Base-by-base conservation (phyloP, 2,329 filamentous ascomycete genomes). In the Penicillium sp. region DNA sequence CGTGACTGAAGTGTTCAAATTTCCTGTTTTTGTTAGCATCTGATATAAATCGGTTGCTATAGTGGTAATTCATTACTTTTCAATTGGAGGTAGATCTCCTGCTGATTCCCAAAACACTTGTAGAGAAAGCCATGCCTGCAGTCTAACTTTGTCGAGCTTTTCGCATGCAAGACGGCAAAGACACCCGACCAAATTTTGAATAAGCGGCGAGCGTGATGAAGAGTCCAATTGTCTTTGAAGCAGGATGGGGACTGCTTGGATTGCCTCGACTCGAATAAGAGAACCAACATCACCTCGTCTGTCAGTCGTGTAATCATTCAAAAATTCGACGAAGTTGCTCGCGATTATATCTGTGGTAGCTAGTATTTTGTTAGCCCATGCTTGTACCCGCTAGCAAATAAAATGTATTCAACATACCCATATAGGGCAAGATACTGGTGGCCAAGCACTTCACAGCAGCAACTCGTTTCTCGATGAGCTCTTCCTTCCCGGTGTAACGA, bases 301-400 rank as follows among this genome's bases (percentile, higher is more conserved):
- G 62, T 90, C 93, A 4, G 90, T 92, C 0, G 90, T 96, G 68
- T 97, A 97, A 70, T 99, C 92, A 62, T 93, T 88, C 29, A 99
- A 75, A 37, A 77, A 77, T 2, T 55, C 53, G 2, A 72, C 54
- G 24, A 78, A 62, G 50, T 70, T 65, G 8, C 60, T 60, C 18
- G 64, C 58, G 50, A 76, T 57, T 29, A 50, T 53, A 50, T 70
- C 63, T 3, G 65, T 67, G n/a, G 66, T 54, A 55, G 63, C 75
- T 76, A 45, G 20, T 8, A 26, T 16, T 22, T 10, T 11, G 35
- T 74, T 61, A 70, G 62, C 14, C 14, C 4, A 14, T 9, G 11
- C 16, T 8, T 7, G 18, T 10, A 26, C 20, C 18, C 22, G 18
- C 5, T 10, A 11, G 32, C 16, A 32, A 5, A 16, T 10, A 22